Base-by-base conservation (phyloP, 2,329 filamentous ascomycete species). In the Bipolaris gigantea region DNA sequence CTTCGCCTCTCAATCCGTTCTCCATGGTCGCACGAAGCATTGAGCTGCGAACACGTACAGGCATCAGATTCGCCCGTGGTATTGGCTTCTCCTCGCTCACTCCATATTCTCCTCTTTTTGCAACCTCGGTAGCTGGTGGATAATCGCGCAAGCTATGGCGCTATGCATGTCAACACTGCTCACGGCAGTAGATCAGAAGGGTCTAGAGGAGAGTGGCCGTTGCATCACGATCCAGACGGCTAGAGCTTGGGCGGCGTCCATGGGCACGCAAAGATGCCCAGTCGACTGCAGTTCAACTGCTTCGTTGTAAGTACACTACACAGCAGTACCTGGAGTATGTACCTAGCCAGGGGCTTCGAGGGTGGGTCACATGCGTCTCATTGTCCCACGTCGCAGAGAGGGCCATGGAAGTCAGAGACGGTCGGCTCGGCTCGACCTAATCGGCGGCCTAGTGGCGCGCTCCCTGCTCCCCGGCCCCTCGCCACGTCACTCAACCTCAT, bases 101-200 rank as follows among this genome's bases (percentile, higher is more conserved):
- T 42, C 32, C 19, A 38, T 4, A 16, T 19, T 45, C 44, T 34
- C 35, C 41, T 48, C 41, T 40, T 59, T 62, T 44, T 35, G 45
- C 50, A 65, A 46, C 55, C 67, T 65, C 61, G 68, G 68, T 71
- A 70, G 64, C 68, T 68, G 69, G 69, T 59, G 59, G 54, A 60
- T 63, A 58, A 58, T 42, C 33, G 58, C 53, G 50, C 49, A 46
- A 30, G 45, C 47, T 58, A 50, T 60, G 49, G 59, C 56, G 57
- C 55, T 58, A 66, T 63, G 64, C 67, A 69, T 65, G 66, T 68
- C 67, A 67, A 58, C 50, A 55, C 50, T 48, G 34, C 45, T n/a
- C 42, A 32, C 48, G 23, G 44, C 43, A 50, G 50, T 45, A 56
- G 57, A 59, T 59, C 54, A 48, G 45, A 50, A 39, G 32, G 15